Percentiles rank a stretch among this genome's conserved stretches.
phyloP scores from a whole-genome alignment of 169 alveolate species.

The Plasmodium vinckei region DNA sequence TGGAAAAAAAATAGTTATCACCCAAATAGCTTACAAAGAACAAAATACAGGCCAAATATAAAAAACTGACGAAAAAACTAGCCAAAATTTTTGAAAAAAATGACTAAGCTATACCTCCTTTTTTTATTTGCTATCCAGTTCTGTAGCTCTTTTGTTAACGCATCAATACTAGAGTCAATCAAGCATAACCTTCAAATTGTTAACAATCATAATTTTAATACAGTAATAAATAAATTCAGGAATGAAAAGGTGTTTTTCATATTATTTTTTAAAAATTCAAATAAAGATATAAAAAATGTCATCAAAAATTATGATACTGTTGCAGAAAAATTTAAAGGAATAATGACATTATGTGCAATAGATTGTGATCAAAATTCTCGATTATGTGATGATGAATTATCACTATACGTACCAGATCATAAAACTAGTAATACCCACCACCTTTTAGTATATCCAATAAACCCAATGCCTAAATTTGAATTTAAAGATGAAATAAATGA shows the following conservation, averaged over 20 bases:
- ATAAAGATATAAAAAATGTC: slow-evolving; percentile 76
- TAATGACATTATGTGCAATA: slow-evolving; percentile 77
- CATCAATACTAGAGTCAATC: slow-evolving; percentile 81
- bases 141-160: slow-evolving; percentile 18
- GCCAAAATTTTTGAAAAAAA: not conserved
- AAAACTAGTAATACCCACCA: slow-evolving; percentile 78
- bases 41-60: too few relatives aligned
- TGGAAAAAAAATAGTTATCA: too few relatives aligned
- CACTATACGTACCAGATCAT: slow-evolving; percentile 69
- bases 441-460: slow-evolving; percentile 79
- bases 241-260: slow-evolving; percentile 81
- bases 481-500: slow-evolving; percentile 75
- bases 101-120: slow-evolving; percentile 1
- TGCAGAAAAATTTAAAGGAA: slow-evolving; percentile 83
- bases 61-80: not conserved
- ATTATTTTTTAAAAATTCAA: slow-evolving; percentile 80
- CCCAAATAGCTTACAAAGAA: too few relatives aligned
- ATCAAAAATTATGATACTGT: slow-evolving; percentile 79
- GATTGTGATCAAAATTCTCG: slow-evolving; percentile 79
- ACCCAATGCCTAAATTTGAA: slow-evolving; percentile 83
- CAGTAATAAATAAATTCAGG: slow-evolving; percentile 82
- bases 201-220: slow-evolving; percentile 80
- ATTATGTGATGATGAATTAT: slow-evolving; percentile 78
- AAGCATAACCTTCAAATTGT: slow-evolving; percentile 85
- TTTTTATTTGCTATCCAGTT: slow-evolving; percentile 7